Evolutionary conservation across 2,329 filamentous ascomycete species (phyloP).

Genomic region (Ophiobolus disseminans): DNA sequence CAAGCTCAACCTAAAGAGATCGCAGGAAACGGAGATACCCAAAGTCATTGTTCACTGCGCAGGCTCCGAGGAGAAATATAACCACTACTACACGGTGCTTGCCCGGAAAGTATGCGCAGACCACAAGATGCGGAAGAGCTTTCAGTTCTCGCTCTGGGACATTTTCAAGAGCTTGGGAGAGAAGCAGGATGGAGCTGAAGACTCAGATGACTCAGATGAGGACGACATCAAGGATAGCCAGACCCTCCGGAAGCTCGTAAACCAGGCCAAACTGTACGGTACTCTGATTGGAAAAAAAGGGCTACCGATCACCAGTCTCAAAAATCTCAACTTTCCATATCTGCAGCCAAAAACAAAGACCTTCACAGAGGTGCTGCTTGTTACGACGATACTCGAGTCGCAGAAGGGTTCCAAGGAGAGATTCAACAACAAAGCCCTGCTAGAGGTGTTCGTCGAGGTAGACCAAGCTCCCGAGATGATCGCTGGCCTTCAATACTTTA

Average conservation of each 20-base stretch:
- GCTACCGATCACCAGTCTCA: conserved; percentile 64
- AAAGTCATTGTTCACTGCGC: conserved; percentile 87
- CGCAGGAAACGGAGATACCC: conserved; percentile 85
- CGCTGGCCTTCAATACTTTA: conserved; percentile 78
- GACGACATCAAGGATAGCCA: conserved; percentile 57
- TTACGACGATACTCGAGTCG: conserved; percentile 74
- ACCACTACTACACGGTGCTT: conserved; percentile 91
- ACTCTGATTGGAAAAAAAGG: conserved; percentile 66
- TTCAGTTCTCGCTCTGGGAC: conserved; percentile 87
- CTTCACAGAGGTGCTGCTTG: conserved; percentile 82
- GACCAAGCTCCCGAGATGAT: conserved; percentile 72
- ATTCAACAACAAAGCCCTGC: conserved; percentile 65
- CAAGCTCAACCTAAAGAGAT: conserved; percentile 84
- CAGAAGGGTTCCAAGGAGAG: conserved; percentile 57
- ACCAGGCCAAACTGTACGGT: conserved; percentile 72
- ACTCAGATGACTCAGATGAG: conserved; percentile 62
- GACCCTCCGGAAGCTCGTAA: conserved; percentile 67
- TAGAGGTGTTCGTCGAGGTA: conserved; percentile 70
- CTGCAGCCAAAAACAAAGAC: conserved; percentile 76
- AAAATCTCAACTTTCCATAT: conserved; percentile 79
- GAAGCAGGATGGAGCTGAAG: conserved; percentile 67
- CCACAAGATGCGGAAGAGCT: conserved; percentile 78
- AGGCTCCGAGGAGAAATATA: conserved; percentile 82
- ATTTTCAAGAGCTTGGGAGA: conserved; percentile 88
- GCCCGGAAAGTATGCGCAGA: conserved; percentile 79